Evolutionary conservation across 129 eudicot species (phyloP).

Genomic region (Pittosporum tobira): DNA sequence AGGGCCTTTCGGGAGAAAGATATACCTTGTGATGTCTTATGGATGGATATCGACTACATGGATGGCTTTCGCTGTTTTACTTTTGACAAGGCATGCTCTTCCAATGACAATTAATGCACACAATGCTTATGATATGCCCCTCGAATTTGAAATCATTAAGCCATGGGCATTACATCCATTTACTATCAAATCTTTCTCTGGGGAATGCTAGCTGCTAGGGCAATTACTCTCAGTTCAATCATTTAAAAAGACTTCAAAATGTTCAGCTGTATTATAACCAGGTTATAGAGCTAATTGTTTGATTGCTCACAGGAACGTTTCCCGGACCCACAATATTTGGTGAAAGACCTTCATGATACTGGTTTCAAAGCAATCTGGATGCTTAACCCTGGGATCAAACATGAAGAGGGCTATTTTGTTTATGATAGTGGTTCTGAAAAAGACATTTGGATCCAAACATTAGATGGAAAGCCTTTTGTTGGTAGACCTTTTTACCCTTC

Average conservation of each 20-base stretch:
- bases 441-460: slow-evolving; percentile 73
- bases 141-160: not conserved
- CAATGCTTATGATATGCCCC: not conserved
- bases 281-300: slow-evolving; percentile 1
- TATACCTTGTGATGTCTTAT: slow-evolving; percentile 92
- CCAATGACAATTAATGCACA: not conserved
- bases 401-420: slow-evolving; percentile 68
- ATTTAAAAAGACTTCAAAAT: too few species aligned
- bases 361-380: slow-evolving; percentile 98
- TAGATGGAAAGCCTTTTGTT: slow-evolving; percentile 59
- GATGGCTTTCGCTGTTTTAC: slow-evolving; percentile 94
- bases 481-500: slow-evolving; percentile 31
- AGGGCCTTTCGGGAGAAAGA: slow-evolving; percentile 72
- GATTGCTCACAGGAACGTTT: slow-evolving; percentile 52
- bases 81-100: slow-evolving; percentile 53
- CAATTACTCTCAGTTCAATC: too few species aligned
- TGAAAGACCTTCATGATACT: slow-evolving; percentile 49
- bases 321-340: slow-evolving; percentile 67
- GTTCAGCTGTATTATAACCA: not conserved
- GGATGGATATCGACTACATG: slow-evolving; percentile 99
- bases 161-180: not conserved
- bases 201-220: too few species aligned
- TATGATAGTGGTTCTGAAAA: slow-evolving; percentile 76
- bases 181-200: too few species aligned
- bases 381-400: slow-evolving; percentile 96